Evolutionary conservation across 352 stramenopile genomes (phyloP).

Genomic region (Pythium oligandrum): DNA sequence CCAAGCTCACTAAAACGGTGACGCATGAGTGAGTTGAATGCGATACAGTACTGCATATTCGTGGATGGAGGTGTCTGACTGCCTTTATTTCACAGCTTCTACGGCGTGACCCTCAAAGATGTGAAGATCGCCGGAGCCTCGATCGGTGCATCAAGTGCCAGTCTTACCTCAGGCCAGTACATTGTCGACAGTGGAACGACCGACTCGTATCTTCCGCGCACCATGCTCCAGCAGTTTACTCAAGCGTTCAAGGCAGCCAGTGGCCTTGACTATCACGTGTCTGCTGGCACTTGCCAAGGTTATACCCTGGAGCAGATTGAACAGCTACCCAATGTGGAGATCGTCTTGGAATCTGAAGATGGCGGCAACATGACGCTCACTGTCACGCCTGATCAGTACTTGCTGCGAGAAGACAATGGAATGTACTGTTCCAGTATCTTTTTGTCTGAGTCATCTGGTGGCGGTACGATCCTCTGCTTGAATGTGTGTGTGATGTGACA

Average conservation of each 20-base stretch:
- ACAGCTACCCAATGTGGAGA: conserved; percentile 59
- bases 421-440: conserved; percentile 66
- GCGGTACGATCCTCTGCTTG: conserved; percentile 19
- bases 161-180: conserved; percentile 45
- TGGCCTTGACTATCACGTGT: conserved; percentile 44
- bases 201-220: conserved; percentile 69
- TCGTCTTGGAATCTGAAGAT: conserved; percentile 59
- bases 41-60: too few relatives aligned
- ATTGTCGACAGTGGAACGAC: conserved; percentile 86
- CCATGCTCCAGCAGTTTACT: conserved; percentile 49
- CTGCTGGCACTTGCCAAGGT: conserved; percentile 33
- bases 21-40: conserved; percentile 19
- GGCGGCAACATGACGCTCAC: conserved; percentile 51
- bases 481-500: not conserved
- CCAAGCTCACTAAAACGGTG: conserved; percentile 36
- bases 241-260: conserved; percentile 45
- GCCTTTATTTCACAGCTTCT: conserved; percentile 27
- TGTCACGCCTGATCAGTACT: conserved; percentile 60
- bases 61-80: too few relatives aligned
- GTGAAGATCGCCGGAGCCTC: conserved; percentile 57
- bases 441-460: conserved; percentile 57
- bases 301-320: conserved; percentile 49
- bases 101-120: conserved; percentile 61
- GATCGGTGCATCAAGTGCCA: conserved; percentile 43
- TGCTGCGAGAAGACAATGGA: conserved; percentile 35